Percentiles rank a stretch among this genome's conserved stretches.
Evolutionary conservation across 768 basidiomycete genomes (phyloP).

Genomic region (Lactarius indigo): DNA sequence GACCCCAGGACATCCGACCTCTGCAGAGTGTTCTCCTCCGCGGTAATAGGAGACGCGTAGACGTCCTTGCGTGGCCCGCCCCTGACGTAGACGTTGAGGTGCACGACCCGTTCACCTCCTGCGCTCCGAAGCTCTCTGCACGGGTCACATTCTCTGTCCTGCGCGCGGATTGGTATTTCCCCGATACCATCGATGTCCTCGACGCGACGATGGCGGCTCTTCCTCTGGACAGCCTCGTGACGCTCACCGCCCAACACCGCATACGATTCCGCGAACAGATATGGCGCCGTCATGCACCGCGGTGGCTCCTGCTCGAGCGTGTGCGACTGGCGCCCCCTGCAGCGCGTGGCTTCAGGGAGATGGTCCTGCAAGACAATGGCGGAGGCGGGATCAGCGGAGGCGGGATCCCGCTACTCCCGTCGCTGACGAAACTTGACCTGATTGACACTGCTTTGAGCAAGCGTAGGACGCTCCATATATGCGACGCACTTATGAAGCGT

Average conservation of each 20-base stretch:
- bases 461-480: background rate
- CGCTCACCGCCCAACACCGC: background rate
- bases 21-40: conserved; percentile 3
- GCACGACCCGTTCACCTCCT: background rate
- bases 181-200: background rate
- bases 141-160: background rate
- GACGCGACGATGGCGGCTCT: background rate
- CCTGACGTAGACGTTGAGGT: background rate
- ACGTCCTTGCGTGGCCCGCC: conserved; percentile 2
- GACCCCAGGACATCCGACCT: conserved; percentile 4
- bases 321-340: background rate
- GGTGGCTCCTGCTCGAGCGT: background rate
- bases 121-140: background rate
- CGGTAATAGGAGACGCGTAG: background rate
- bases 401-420: background rate
- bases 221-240: too few species aligned
- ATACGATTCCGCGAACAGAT: background rate
- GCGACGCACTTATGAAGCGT: too few species aligned
- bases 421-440: background rate
- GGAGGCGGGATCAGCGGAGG: background rate
- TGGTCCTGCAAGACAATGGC: background rate
- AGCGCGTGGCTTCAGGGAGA: background rate
- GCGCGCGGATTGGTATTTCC: background rate
- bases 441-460: background rate
- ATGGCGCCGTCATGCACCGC: background rate